Evolutionary conservation across 176 grass and related monocot species (phyloP), one percentile per base, ranked within the genome.

Genomic region (Carex kokanica): DNA sequence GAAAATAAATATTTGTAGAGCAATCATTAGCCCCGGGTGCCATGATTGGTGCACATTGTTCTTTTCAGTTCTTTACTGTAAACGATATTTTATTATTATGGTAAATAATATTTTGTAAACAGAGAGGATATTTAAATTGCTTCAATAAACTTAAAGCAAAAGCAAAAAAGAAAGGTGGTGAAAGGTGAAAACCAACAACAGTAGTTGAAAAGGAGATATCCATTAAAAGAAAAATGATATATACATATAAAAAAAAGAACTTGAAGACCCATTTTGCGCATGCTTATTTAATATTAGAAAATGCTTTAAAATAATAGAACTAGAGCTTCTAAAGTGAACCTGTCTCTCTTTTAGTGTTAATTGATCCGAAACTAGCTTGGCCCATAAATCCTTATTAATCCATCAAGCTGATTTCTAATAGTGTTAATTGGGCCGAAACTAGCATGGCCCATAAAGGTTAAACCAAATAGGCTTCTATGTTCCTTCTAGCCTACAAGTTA

Each of bases 61-160:
- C 0, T n/a, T 29, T 31, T 29, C 8, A 55, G 5, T 56, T 27
- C 1, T 56, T 78, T 13, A 56, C n/a, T 29, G 3, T 32, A 32
- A 69, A 69, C 32, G 9, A 56, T 54, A 52, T 16, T 73, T 3
- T n/a, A 17, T 13, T 56, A 15, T 29, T 55, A 56, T 15, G 23
- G 2, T 74, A 29, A 4, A 29, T 23, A 29, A 27, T 29, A 51
- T 23, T 27, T 74, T 20, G 16, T 52, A 45, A 45, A 5, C 4
- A 73, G 34, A 16, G 24, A 55, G 24, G 73, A 56, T 55, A 54
- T 55, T 54, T 54, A 54, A 23, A 49, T 77, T 77, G 72, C 25
- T 78, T 56, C 73, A 24, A 81, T 61, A 82, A 67, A 82, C 80
- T 82, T 65, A 24, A 64, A 82, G 60, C n/a, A 64, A 82, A 68